Evolutionary conservation across 2,329 filamentous ascomycete genomes (phyloP).

Genomic region (Aspergillus sp.): DNA sequence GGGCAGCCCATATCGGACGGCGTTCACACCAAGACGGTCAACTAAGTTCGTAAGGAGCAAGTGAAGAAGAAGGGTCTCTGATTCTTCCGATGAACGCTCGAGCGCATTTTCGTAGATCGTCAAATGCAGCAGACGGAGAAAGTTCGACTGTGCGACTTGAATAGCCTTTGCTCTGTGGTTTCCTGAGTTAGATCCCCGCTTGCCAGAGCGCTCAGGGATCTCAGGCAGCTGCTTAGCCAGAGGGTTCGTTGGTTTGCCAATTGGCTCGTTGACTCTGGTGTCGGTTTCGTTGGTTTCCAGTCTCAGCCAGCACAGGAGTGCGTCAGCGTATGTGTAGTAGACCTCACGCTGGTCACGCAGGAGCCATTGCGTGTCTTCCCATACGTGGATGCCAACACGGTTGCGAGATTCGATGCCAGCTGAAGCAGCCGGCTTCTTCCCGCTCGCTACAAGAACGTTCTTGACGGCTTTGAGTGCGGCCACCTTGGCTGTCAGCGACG

Average conservation of each 20-base stretch:
- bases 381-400: conserved; percentile 70
- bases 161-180: conserved; percentile 50
- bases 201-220: conserved; percentile 37
- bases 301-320: conserved; percentile 74
- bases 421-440: conserved; percentile 51
- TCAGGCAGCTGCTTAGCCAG: conserved; percentile 36
- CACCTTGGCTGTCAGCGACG: conserved; percentile 53
- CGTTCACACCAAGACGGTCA: conserved; percentile 73
- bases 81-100: conserved; percentile 63
- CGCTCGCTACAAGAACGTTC: conserved; percentile 77
- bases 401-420: conserved; percentile 63
- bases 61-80: conserved; percentile 70
- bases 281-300: conserved; percentile 67
- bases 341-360: conserved; percentile 75
- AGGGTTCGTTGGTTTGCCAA: conserved; percentile 39
- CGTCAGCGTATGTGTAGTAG: conserved; percentile 77
- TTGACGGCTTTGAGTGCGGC: conserved; percentile 73
- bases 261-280: conserved; percentile 55
- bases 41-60: conserved; percentile 69
- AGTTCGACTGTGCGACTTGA: conserved; percentile 55
- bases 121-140: conserved; percentile 75
- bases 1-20: conserved; percentile 67
- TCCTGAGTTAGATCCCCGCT: conserved; percentile 63
- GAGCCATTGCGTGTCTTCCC: conserved; percentile 96
- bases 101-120: conserved; percentile 83